Base-by-base conservation (phyloP, 2,329 filamentous ascomycete genomes). In the Paramyrothecium sp. region DNA sequence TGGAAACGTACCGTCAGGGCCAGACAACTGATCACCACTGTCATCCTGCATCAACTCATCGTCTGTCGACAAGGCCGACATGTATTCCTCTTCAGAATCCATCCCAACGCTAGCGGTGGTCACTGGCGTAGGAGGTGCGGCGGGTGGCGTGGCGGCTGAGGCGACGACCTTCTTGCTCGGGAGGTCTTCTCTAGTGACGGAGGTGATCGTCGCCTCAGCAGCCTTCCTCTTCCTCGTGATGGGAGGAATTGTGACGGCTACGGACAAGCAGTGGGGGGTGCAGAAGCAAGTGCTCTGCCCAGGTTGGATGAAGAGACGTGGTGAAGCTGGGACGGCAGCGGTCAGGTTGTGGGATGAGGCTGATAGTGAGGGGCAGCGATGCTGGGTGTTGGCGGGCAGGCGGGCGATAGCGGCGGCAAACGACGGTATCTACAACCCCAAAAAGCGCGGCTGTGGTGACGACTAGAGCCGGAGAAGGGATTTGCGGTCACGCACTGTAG, bases 71-170 rank as follows among this genome's bases (percentile, higher is more conserved):
- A 88, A 81, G 69, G 88, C 87, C 66, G 90, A 96, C 84, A 95
- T 89, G 74, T 93, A 93, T 59, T 97, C 94, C 69, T 97, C 92
- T 67, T 98, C 94, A 10, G 93, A 97, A 78, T 97, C 92, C 93
- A 97, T 97, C 62, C 80, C 84, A 73, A 78, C 78, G 54, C 76
- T 80, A 21, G 70, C 69, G n/a, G 73, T 77, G 52, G 84, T 87
- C 58, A 82, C 73, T 26, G 84, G 82, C 5, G 84, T 85, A 17
- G 83, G 83, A 21, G 86, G 85, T 46, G 84, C 82, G 48, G 78
- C 76, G 57, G 64, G 65, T 50, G 64, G 61, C 41, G 62, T 59
- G 72, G 76, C 75, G 67, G 78, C 79, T 77, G 82, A 83, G 79
- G 80, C 79, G 78, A 81, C 77, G 71, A 79, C 72, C 76, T 78